phyloP scores from a whole-genome alignment of 2,329 filamentous ascomycete species.

The Colletotrichum cordylinicola region DNA sequence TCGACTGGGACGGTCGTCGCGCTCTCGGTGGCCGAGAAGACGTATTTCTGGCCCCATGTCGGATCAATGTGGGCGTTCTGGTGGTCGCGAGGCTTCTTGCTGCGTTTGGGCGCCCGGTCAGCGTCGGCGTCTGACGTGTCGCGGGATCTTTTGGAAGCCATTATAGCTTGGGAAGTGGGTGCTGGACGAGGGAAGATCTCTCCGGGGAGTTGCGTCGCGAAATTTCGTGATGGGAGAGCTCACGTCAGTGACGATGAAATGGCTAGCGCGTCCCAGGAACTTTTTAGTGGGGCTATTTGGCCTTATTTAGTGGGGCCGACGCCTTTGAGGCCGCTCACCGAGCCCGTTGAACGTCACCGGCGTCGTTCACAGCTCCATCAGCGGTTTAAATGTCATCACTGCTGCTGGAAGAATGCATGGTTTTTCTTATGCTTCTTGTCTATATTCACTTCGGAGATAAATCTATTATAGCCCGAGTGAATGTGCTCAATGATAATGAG shows the following conservation, averaged over 20 bases:
- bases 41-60: conserved; percentile 74
- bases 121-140: conserved; percentile 34
- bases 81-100: conserved; percentile 39
- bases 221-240: neutral
- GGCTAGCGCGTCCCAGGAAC: neutral
- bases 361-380: neutral
- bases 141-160: conserved; percentile 41
- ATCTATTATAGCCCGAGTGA: neutral
- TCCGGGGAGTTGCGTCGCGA: neutral
- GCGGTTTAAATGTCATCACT: neutral
- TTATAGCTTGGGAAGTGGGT: neutral
- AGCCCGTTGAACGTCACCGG: neutral
- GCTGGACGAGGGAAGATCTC: no score
- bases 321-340: neutral
- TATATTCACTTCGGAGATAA: rapidly evolving
- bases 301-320: neutral
- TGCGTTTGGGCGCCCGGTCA: conserved; percentile 26
- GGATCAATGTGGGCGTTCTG: conserved; percentile 60
- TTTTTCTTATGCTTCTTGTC: neutral
- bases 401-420: neutral
- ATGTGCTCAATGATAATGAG: neutral
- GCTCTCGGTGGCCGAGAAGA: conserved; percentile 69
- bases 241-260: neutral
- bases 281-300: neutral
- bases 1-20: conserved; percentile 49